Conservation (phyloP, 257 asterid species). For the Handroanthus guayacan region DNA sequence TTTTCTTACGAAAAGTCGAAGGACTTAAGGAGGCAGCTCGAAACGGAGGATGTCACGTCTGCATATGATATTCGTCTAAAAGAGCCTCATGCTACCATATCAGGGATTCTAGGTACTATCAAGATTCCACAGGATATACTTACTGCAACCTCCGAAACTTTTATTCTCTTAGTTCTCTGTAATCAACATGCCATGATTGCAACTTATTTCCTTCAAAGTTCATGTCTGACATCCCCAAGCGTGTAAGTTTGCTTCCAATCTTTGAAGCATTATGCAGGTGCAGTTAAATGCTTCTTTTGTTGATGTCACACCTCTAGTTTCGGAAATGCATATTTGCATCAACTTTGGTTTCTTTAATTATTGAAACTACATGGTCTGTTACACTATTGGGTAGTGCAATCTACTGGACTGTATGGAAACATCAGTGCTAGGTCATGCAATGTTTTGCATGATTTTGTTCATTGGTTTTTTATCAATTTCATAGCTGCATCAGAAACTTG, state of each 20-base stretch:
- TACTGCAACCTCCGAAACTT: background rate
- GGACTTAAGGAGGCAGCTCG: constrained; percentile 63
- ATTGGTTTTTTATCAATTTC: background rate
- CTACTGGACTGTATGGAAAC: background rate
- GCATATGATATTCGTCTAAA: constrained; percentile 61
- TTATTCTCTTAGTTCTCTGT: background rate
- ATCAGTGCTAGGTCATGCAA: background rate
- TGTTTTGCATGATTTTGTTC: background rate
- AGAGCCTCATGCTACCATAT: constrained; percentile 68
- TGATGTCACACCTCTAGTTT: background rate
- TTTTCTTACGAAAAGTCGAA: constrained; percentile 60
- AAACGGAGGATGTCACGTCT: constrained; percentile 48
- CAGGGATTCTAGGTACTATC: constrained; percentile 68
- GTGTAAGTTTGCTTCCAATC: background rate
- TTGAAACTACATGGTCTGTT: too few relatives aligned
- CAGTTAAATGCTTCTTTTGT: background rate
- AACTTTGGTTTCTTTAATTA: background rate
- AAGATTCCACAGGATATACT: background rate
- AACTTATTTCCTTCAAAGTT: background rate
- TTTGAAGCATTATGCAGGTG: background rate
- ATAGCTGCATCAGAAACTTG: background rate
- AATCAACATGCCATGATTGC: background rate
- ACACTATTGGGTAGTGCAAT: background rate
- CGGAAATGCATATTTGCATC: background rate
- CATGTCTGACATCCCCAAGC: background rate